Evolutionary conservation across 306 rosid genomes (phyloP).

Genomic region (Comarum palustre): DNA sequence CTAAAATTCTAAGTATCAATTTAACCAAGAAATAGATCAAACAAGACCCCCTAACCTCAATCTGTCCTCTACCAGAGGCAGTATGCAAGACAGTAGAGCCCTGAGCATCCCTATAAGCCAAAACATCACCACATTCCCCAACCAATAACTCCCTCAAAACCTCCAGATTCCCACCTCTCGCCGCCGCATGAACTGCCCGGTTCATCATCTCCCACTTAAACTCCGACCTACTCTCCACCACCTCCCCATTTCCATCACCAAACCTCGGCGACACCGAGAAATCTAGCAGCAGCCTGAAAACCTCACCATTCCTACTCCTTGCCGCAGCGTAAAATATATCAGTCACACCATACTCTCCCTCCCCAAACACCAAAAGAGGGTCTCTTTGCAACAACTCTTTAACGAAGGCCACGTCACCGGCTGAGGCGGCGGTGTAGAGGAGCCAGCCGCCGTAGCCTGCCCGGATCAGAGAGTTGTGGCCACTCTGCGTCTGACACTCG

Average conservation of each 20-base stretch:
- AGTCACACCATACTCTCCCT: slow-evolving; percentile 87
- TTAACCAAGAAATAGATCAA: neutral
- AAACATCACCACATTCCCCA: slow-evolving; percentile 36
- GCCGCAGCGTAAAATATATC: slow-evolving; percentile 82
- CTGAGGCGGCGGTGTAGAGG: slow-evolving; percentile 87
- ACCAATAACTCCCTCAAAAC: slow-evolving; percentile 55
- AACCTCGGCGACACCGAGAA: slow-evolving; percentile 48
- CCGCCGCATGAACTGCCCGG: slow-evolving; percentile 74
- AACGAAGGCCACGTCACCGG: slow-evolving; percentile 72
- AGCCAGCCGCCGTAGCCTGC: slow-evolving; percentile 99
- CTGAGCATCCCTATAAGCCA: slow-evolving; percentile 53
- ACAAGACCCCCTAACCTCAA: slow-evolving; percentile 55
- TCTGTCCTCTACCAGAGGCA: slow-evolving; percentile 80
- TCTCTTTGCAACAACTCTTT: slow-evolving; percentile 51
- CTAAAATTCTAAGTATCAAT: neutral
- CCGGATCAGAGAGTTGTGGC: slow-evolving; percentile 58
- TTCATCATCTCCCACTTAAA: slow-evolving; percentile 68
- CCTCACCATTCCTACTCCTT: slow-evolving; percentile 59
- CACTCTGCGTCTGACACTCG: slow-evolving; percentile 48
- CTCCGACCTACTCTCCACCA: slow-evolving; percentile 39
- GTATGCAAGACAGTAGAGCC: slow-evolving; percentile 70
- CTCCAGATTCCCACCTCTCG: slow-evolving; percentile 88
- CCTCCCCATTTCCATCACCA: slow-evolving; percentile 26
- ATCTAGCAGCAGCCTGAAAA: slow-evolving; percentile 54
- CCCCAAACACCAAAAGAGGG: slow-evolving; percentile 71